A percentile compares a stretch with the other conserved stretches of the same genome.
phyloP scores from a whole-genome alignment of 805 yeast species.

The Hanseniaspora mollemarum region DNA sequence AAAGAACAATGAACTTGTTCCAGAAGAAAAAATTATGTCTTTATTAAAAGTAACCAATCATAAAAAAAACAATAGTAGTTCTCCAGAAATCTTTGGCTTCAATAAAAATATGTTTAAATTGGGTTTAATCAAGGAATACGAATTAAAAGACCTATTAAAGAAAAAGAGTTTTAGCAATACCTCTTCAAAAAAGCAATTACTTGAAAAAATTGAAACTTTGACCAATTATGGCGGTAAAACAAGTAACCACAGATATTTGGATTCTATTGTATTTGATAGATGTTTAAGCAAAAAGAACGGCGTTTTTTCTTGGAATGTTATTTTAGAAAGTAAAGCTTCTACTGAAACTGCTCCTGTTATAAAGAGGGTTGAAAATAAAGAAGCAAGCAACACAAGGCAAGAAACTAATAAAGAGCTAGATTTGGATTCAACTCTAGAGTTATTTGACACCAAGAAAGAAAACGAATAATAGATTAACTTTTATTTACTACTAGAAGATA shows the following conservation, averaged over 20 bases:
- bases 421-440: not conserved
- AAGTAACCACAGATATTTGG: not conserved
- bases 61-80: not conserved
- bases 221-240: not conserved
- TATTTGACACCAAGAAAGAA: not conserved
- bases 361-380: not conserved
- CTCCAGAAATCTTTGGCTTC: not conserved
- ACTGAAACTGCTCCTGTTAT: not conserved
- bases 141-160: not conserved
- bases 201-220: not conserved
- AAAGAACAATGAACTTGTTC: conserved; percentile 24
- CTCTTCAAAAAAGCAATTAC: not conserved
- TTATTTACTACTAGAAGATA: too few relatives aligned
- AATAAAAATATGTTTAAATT: not conserved
- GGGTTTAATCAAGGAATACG: not conserved
- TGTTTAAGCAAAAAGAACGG: not conserved
- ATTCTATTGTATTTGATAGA: not conserved
- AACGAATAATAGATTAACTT: not conserved
- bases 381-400: not conserved
- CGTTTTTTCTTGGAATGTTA: not conserved
- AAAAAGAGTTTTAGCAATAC: not conserved
- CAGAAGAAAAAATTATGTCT: not conserved
- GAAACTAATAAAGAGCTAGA: not conserved
- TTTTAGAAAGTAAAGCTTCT: not conserved
- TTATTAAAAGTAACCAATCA: not conserved